These are phyloP conservation scores for Penicillium angulare DNA, from an alignment of 495 filamentous ascomycete genomes.

Conservation along the genomic window DNA sequence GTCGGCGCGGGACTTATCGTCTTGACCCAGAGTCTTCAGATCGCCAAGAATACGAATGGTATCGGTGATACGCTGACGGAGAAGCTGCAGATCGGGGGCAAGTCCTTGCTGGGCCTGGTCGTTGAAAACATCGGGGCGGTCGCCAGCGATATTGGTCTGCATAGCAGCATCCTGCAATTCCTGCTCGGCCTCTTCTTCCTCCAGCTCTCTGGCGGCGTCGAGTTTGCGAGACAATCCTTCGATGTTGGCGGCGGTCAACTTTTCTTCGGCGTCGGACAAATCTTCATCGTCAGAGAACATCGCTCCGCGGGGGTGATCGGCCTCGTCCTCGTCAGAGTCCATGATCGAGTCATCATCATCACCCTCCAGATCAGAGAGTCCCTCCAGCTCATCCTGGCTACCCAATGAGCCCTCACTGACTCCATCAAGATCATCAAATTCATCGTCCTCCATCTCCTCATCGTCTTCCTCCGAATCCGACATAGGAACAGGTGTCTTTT, in stretches of 20 bases:
- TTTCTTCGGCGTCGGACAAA: slow-evolving; percentile 83
- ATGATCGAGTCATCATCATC: slow-evolving; percentile 62
- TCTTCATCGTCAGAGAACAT: slow-evolving; percentile 97
- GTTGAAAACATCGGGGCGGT: slow-evolving; percentile 69
- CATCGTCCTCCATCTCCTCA: slow-evolving; percentile 47
- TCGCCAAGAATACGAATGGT: slow-evolving; percentile 88
- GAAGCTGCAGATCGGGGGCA: slow-evolving; percentile 84
- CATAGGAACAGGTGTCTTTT: slow-evolving; percentile 46
- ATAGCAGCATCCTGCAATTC: slow-evolving; percentile 78
- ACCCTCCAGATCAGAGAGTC: slow-evolving; percentile 54
- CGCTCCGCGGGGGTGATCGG: slow-evolving; percentile 51
- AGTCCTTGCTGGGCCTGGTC: slow-evolving; percentile 58
- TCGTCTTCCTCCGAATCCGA: slow-evolving; percentile 42
- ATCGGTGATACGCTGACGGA: slow-evolving; percentile 89
- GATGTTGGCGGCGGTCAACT: slow-evolving; percentile 93
- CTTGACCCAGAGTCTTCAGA: slow-evolving; percentile 73
- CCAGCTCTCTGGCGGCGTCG: slow-evolving; percentile 66
- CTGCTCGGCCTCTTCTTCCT: slow-evolving; percentile 63
- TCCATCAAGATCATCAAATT: slow-evolving; percentile 53
- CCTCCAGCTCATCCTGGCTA: slow-evolving; percentile 51
- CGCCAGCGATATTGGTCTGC: slow-evolving; percentile 93
- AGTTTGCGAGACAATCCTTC: slow-evolving; percentile 82
- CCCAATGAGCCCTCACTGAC: slow-evolving; percentile 48
- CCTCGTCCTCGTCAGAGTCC: slow-evolving; percentile 74
- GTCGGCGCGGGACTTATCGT: slow-evolving; percentile 76